Evolutionary conservation across 768 basidiomycete genomes (phyloP).

Genomic region (Mrakia frigida): DNA sequence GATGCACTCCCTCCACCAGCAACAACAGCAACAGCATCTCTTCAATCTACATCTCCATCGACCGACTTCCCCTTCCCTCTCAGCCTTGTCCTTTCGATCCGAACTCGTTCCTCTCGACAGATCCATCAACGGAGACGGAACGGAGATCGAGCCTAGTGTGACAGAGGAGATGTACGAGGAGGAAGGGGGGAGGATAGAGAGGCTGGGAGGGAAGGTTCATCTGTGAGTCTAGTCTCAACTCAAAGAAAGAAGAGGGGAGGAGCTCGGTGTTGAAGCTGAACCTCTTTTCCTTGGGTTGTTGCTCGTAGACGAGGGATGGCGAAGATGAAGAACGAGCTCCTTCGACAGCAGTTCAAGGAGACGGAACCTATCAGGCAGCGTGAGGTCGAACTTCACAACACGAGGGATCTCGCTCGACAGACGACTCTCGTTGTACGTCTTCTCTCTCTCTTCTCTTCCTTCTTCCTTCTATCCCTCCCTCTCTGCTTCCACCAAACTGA

Average conservation of each 20-base stretch:
- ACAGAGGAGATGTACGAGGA: background rate
- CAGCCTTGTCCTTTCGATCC: background rate
- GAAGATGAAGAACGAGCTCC: constrained; percentile 16
- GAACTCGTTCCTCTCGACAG: background rate
- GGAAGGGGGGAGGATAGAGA: background rate
- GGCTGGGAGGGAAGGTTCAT: constrained; percentile 2
- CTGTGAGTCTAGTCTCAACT: background rate
- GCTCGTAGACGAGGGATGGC: background rate
- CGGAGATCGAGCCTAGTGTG: background rate
- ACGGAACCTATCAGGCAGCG: background rate
- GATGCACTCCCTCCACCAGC: background rate
- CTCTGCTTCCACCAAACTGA: background rate
- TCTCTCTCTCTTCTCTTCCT: background rate
- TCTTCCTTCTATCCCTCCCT: background rate
- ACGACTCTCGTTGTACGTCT: background rate
- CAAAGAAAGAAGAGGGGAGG: background rate
- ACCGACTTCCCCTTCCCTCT: background rate
- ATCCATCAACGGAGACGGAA: background rate
- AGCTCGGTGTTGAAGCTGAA: background rate
- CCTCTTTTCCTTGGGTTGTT: background rate
- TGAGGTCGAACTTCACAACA: background rate
- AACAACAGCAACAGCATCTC: background rate
- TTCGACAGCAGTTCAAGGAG: constrained; percentile 6
- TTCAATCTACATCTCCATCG: background rate
- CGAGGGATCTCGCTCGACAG: background rate